Base-by-base conservation (phyloP, 2,329 filamentous ascomycete genomes). In the Daldinia sp. region DNA sequence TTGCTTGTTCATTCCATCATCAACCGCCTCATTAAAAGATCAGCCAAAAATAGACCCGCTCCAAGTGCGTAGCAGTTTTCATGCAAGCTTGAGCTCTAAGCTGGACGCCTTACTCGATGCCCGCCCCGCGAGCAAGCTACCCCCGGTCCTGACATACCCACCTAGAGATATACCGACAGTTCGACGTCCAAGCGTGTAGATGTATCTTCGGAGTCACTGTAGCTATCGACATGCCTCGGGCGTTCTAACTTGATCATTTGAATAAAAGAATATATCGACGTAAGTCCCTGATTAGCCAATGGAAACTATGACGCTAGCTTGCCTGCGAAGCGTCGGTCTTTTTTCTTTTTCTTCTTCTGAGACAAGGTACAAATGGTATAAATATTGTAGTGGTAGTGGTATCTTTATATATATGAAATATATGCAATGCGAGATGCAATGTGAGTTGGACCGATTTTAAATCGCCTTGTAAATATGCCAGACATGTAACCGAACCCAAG, bases 251-350 rank as follows among this genome's bases (percentile, higher is more conserved):
- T 41, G 23, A 48, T 15, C 23, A 48, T 48, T 48, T 26, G 44
- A 48, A 33, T 18, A 20, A 44, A 30, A 55, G 44, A 33, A 54
- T 61, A 64, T 63, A 56, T 69, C 70, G 68, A 68, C 68, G 61
- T 53, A 15, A 18, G 56, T 68, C 51, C 33, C 18, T 71, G 23
- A 73, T 71, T 73, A 66, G 71, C 39, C 64, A 71, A 71, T 71
- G 41, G 68, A 50, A 33, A n/a, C 50, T 37, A 48, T 48, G 41
- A 35, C 44, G 57, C 56, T 33, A 13, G 12, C 54, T 50, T 35
- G 39, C 18, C 58, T 56, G 12, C 42, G 26, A 64, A 51, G 41
- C 53, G 51, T 64, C 57, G 39, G 44, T 23, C 48, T 51, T 53
- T 66, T 37, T 41, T 6, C 30, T 59, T 50, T 28, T 51, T 42